phyloP scores from a whole-genome alignment of 108 stramenopile genomes.

The Nitzschia palea region DNA sequence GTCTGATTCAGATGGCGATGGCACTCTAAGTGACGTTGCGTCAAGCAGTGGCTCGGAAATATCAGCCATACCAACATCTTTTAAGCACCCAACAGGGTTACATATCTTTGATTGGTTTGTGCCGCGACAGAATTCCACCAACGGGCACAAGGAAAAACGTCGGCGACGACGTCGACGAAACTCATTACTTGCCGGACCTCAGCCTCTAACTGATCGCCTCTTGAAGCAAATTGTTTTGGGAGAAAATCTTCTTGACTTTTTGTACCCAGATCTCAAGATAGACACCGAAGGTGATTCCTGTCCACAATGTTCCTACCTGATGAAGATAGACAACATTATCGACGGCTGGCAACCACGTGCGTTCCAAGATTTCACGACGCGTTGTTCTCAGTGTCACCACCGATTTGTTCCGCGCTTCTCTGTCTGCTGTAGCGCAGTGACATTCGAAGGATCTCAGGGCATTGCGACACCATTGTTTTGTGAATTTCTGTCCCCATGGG shows the following conservation, averaged over 20 bases:
- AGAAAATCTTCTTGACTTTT: constrained; percentile 70
- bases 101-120: constrained; percentile 29
- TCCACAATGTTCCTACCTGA: constrained; percentile 64
- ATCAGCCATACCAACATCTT: neutral
- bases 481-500: constrained; percentile 89
- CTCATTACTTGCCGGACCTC: neutral
- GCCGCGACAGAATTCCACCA: neutral
- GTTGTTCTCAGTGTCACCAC: constrained; percentile 72
- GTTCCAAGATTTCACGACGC: constrained; percentile 66
- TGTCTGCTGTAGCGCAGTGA: constrained; percentile 54
- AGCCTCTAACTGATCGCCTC: constrained; percentile 41
- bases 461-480: constrained; percentile 74
- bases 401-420: constrained; percentile 81
- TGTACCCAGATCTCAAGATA: constrained; percentile 75
- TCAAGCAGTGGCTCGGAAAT: constrained; percentile 32
- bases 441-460: constrained; percentile 82
- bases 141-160: constrained; percentile 20
- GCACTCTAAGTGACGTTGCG: constrained; percentile 17
- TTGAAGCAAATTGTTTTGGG: constrained; percentile 68
- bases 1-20: constrained; percentile 23
- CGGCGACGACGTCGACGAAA: constrained; percentile 18
- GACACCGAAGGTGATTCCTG: constrained; percentile 71
- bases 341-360: constrained; percentile 73
- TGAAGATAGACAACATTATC: constrained; percentile 62
- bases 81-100: neutral